Evolutionary conservation across 257 asterid genomes (phyloP), one percentile per base, ranked within the genome.

Genomic region (Solanum virginianum): DNA sequence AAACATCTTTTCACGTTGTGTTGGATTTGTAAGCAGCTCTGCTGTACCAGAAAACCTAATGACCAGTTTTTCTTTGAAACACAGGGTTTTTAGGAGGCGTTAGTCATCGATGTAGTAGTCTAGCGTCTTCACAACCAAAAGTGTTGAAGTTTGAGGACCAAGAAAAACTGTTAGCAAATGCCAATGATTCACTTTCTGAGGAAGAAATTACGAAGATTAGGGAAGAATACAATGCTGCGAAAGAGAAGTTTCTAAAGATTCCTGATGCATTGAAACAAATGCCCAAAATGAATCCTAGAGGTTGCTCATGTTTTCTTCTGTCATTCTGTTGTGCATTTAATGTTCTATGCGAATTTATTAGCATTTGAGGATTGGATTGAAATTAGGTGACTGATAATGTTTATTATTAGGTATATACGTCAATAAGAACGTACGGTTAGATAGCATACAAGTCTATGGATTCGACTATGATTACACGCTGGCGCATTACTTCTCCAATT

Each of bases 381-480:
- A 15, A 4, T 75, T 49, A 14, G 68, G 54, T 83, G 60, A 16
- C 57, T 62, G 11, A 83, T 87, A 88, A 22, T 85, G 54, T 81
- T 91, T 82, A 71, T 45, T 89, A 87, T 80, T 85, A 96, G 99
- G 99, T 91, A 90, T 96, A 82, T 93, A 95, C 60, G 96, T 90
- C 12, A 96, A 96, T 90, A 94, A 94, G 90, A 95, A 95, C 88
- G 84, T 96, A 96, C 93, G 98, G 86, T 80, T 96, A 97, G 98
- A 96, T 88, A 88, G 92, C 82, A 87, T 96, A 87, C 92, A 92
- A 91, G 99, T 96, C 29, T 96, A 91, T 29, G 99, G 99, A 82
- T 96, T 96, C 87, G 99, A 96, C 88, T 96, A 96, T 83, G 99
- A 96, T 91, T 96, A 96, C 88, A 96, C 99, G 47, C 88, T 96